Evolutionary conservation across 208 protist genomes (phyloP), one percentile per base, ranked within the genome.

Genomic region (Crithidia acanthocephali): DNA sequence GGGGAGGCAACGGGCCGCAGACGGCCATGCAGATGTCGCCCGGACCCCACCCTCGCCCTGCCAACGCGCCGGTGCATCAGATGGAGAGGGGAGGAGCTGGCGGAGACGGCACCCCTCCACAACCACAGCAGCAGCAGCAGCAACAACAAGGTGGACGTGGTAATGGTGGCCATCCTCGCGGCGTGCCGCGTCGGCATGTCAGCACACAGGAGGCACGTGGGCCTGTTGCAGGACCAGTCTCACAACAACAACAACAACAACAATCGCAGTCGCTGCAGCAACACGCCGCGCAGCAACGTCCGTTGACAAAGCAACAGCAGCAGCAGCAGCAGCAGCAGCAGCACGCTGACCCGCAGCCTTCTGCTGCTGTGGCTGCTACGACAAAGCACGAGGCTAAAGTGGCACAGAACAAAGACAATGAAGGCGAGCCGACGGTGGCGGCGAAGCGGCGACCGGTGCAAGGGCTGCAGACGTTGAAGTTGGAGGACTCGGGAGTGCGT

Each of bases 161-260:
- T 22, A 2, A 8, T 61, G 59, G 59, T 27, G 59, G 59, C 20
- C 59, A 65, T 20, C 4, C 28, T 5, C 40, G 44, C 18, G 20
- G 5, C 20, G 28, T 13, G 44, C 44, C 20, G 5, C 59, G 59
- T 4, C 59, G 44, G 2, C 59, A 65, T 2, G 44, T 47, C 59
- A 65, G 59, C 28, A 10, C 8, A 18, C 45, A 65, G 16, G 59
- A 65, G 28, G 28, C 27, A 13, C 44, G 30, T 6, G 33, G 33
- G 28, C 15, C 30, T 16, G 20, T 22, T 16, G 6, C 45, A 22
- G 45, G 13, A 9, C 28, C 23, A 30, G 4, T 15, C 2, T 7
- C 20, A 23, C 60, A 66, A 2, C 45, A 55, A 35, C 60, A 52
- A n/a, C n/a, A n/a, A n/a, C n/a, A n/a, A n/a, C n/a, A n/a, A n/a